A percentile compares a stretch with the other conserved stretches of the same genome.
Conservation (phyloP, 2,329 filamentous ascomycete species). For the Camillea tinctor region DNA sequence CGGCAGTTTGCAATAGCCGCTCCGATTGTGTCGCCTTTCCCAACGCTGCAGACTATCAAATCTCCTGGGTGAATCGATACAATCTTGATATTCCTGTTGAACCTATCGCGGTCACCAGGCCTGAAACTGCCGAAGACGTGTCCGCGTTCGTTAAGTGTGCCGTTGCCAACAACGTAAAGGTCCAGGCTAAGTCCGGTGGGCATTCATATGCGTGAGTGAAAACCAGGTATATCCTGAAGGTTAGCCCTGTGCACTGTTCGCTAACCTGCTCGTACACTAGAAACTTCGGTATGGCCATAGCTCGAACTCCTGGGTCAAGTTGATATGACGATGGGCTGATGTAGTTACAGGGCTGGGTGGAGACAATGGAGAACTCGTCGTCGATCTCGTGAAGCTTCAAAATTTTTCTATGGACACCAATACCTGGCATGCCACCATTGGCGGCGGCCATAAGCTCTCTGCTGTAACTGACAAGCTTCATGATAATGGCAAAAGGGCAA, state of each 20-base stretch:
- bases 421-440: conserved; percentile 55
- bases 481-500: conserved; percentile 51
- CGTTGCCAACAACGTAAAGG: conserved; percentile 45
- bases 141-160: conserved; percentile 59
- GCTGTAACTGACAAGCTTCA: conserved; percentile 52
- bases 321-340: background rate
- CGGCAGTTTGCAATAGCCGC: conserved; percentile 45
- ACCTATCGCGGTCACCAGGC: conserved; percentile 57
- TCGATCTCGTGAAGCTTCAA: conserved; percentile 55
- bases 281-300: conserved; percentile 31
- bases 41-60: conserved; percentile 42
- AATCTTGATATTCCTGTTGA: conserved; percentile 50
- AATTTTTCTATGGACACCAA: conserved; percentile 50
- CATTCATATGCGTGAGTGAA: conserved; percentile 58
- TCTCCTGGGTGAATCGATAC: conserved; percentile 51
- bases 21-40: conserved; percentile 48
- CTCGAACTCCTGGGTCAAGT: background rate
- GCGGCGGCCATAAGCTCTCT: conserved; percentile 51
- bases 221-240: background rate
- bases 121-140: conserved; percentile 52
- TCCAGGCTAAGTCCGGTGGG: conserved; percentile 63
- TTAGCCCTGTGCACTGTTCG: background rate
- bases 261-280: conserved; percentile 22
- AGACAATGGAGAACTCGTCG: conserved; percentile 48
- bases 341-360: conserved; percentile 44